These are phyloP conservation scores for Bombardia bombarda DNA, from an alignment of 495 filamentous ascomycete species.

Conservation along the genomic window DNA sequence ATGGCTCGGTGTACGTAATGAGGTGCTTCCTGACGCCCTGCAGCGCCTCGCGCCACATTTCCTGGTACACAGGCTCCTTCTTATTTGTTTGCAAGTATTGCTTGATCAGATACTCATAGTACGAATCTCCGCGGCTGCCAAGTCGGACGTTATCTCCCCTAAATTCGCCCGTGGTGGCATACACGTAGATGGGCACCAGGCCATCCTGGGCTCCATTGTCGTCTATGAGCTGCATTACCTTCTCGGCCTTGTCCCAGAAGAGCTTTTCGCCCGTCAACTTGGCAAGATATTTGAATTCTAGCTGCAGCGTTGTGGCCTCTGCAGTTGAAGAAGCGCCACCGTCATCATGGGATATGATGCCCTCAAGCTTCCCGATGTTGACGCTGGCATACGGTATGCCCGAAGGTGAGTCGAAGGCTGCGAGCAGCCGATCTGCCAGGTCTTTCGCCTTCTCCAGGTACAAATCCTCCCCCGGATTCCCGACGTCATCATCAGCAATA, in stretches of 20 bases:
- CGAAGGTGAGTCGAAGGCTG: slow-evolving; percentile 77
- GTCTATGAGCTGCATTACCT: slow-evolving; percentile 84
- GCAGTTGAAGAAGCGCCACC: slow-evolving; percentile 89
- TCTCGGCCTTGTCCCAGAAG: slow-evolving; percentile 86
- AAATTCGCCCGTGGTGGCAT: slow-evolving; percentile 71
- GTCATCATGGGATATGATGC: slow-evolving; percentile 72
- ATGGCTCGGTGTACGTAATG: slow-evolving; percentile 74
- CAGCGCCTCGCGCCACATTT: slow-evolving; percentile 88
- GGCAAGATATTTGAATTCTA: slow-evolving; percentile 96
- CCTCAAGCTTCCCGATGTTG: slow-evolving; percentile 67
- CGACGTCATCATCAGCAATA: slow-evolving; percentile 55
- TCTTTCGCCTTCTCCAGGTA: slow-evolving; percentile 96
- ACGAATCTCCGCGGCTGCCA: slow-evolving; percentile 89
- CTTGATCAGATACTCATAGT: slow-evolving; percentile 97
- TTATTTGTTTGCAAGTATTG: slow-evolving; percentile 89
- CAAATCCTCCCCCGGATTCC: slow-evolving; percentile 70
- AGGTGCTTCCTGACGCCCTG: slow-evolving; percentile 84
- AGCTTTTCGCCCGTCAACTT: slow-evolving; percentile 87
- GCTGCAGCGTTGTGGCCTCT: slow-evolving; percentile 83
- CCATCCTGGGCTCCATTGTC: slow-evolving; percentile 70
- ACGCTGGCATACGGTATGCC: slow-evolving; percentile 89
- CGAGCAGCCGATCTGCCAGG: slow-evolving; percentile 75
- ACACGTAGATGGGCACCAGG: slow-evolving; percentile 84
- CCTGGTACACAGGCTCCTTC: slow-evolving; percentile 76
- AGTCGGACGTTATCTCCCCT: slow-evolving; percentile 78